Conservation (phyloP, 441 rosid species). For the Viola pubescens region DNA sequence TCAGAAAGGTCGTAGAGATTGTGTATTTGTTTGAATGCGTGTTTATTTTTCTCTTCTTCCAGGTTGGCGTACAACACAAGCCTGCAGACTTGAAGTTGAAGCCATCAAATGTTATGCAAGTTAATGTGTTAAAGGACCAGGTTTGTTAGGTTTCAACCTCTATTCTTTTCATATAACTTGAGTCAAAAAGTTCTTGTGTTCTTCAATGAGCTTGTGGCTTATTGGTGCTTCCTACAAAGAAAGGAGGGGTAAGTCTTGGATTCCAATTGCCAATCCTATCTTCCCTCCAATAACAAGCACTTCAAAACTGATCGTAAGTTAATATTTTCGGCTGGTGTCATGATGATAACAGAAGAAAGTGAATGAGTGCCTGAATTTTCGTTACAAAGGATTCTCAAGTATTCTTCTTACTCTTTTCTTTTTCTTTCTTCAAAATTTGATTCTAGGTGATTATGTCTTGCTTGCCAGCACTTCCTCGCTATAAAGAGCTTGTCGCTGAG, state of each 20-base stretch:
- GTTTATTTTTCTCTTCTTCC: constrained; percentile 10
- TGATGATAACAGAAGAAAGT: no score
- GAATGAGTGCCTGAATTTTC: background rate
- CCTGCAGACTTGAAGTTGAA: constrained; percentile 60
- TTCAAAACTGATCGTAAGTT: no score
- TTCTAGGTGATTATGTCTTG: constrained; percentile 47
- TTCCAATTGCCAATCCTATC: no score
- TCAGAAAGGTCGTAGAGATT: background rate
- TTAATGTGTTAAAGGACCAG: constrained; percentile 72
- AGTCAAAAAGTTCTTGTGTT: background rate
- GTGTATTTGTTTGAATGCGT: background rate
- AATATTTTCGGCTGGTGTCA: no score
- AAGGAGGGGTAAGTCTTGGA: no score
- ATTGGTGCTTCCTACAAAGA: no score
- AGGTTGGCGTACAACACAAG: constrained; percentile 65
- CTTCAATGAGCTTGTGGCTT: no score
- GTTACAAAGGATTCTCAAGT: background rate
- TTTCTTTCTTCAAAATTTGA: constrained; percentile 3
- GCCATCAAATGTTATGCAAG: constrained; percentile 57
- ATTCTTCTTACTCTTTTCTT: background rate
- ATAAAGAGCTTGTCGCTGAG: constrained; percentile 63
- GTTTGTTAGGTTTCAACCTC: constrained; percentile 28
- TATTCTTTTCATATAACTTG: background rate
- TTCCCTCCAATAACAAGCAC: no score
- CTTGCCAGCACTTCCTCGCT: constrained; percentile 73